phyloP scores from a whole-genome alignment of 228 moss, liverwort and hornwort genomes.

The Sphagnum fallax region DNA sequence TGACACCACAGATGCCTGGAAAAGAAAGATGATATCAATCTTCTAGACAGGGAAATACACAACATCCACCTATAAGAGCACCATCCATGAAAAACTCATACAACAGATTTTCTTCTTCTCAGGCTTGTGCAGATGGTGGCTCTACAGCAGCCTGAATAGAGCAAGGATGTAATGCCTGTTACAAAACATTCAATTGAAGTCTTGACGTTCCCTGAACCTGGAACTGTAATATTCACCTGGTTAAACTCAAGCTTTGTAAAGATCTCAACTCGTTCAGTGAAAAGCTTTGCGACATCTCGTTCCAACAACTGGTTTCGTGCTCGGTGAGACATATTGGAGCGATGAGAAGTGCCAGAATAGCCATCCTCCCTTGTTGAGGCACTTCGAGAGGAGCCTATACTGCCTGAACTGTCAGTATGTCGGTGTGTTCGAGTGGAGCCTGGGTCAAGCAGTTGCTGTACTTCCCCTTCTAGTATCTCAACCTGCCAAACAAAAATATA shows the following conservation, averaged over 20 bases:
- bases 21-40: background rate
- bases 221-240: slow-evolving; percentile 34
- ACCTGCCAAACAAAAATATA: slow-evolving; percentile 27
- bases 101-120: too few relatives aligned
- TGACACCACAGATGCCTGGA: slow-evolving; percentile 76
- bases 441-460: slow-evolving; percentile 72
- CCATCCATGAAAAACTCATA: too few relatives aligned
- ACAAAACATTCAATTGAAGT: background rate
- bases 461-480: slow-evolving; percentile 63
- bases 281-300: slow-evolving; percentile 75
- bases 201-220: background rate
- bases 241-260: slow-evolving; percentile 89
- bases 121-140: too few relatives aligned
- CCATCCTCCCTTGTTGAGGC: slow-evolving; percentile 42
- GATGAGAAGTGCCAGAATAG: slow-evolving; percentile 21
- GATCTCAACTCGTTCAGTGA: slow-evolving; percentile 65
- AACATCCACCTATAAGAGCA: background rate
- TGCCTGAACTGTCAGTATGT: slow-evolving; percentile 59
- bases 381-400: slow-evolving; percentile 58
- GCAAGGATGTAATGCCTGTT: too few relatives aligned
- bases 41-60: background rate
- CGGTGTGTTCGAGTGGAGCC: slow-evolving; percentile 56
- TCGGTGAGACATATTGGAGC: slow-evolving; percentile 36
- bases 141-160: too few relatives aligned
- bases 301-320: slow-evolving; percentile 51